Percentiles rank a stretch among this genome's conserved stretches.
These are phyloP conservation scores for Solanum sitiens DNA, from an alignment of 257 asterid genomes.

Conservation along the genomic window DNA sequence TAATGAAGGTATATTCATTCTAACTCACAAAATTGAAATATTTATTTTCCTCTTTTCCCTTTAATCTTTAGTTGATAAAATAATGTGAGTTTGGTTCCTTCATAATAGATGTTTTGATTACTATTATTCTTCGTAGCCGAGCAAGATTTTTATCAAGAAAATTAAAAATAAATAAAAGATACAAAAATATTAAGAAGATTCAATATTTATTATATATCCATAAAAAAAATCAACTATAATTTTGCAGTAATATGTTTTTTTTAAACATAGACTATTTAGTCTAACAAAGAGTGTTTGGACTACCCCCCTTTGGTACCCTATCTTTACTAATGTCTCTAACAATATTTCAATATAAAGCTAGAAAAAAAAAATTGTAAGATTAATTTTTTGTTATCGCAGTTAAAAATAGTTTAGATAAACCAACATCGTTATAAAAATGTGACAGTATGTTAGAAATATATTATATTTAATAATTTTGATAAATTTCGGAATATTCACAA, in stretches of 20 bases:
- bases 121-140: no score
- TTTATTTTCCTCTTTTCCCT: no score
- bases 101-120: no score
- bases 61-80: no score
- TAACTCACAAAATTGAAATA: no score
- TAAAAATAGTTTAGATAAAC: background rate
- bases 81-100: no score
- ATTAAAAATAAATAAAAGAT: background rate
- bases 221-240: no score
- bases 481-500: background rate
- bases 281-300: background rate
- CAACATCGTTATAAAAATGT: background rate
- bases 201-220: no score
- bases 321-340: background rate
- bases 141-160: no score
- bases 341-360: background rate
- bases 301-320: background rate
- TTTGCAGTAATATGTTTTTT: no score
- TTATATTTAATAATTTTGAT: background rate
- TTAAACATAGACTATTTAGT: no score
- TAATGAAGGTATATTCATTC: no score
- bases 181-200: background rate
- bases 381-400: background rate
- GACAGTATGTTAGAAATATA: background rate
- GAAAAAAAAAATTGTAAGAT: background rate